Evolutionary conservation across 768 basidiomycete species (phyloP).

Genomic region (Boletus vermiculosoides): DNA sequence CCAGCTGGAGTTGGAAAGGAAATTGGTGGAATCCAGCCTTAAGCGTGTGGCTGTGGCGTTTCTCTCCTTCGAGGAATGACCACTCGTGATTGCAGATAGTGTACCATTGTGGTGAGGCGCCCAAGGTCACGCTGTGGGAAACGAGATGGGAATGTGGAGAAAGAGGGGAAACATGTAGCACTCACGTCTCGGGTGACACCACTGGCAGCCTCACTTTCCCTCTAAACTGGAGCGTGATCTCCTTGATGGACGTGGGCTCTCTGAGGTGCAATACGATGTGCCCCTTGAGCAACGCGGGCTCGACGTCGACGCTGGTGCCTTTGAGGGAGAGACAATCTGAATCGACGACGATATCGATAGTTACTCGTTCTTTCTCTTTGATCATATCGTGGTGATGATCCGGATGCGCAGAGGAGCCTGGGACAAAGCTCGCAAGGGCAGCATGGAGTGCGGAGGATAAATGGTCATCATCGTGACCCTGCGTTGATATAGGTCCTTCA

Average conservation of each 20-base stretch:
- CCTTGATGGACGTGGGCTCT: slow-evolving; percentile 81
- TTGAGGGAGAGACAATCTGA: slow-evolving; percentile 67
- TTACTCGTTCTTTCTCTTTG: slow-evolving; percentile 47
- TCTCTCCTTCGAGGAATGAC: slow-evolving; percentile 88
- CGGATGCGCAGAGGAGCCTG: slow-evolving; percentile 20
- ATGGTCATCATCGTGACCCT: slow-evolving; percentile 33
- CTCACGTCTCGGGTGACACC: slow-evolving; percentile 57
- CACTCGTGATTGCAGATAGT: slow-evolving; percentile 81
- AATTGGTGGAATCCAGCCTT: slow-evolving; percentile 95
- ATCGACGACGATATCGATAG: slow-evolving; percentile 76
- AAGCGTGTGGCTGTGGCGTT: slow-evolving; percentile 77
- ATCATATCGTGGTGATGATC: slow-evolving; percentile 39
- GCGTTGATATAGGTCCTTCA: slow-evolving; percentile 23
- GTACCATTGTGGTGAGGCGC: slow-evolving; percentile 48
- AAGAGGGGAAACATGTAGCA: slow-evolving; percentile 16
- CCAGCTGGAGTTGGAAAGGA: slow-evolving; percentile 86
- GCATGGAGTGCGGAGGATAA: slow-evolving; percentile 40
- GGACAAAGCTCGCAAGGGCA: slow-evolving; percentile 33
- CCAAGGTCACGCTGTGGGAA: slow-evolving; percentile 18
- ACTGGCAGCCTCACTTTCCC: slow-evolving; percentile 78
- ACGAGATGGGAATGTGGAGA: not conserved
- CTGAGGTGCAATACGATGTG: slow-evolving; percentile 75
- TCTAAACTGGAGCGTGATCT: slow-evolving; percentile 79
- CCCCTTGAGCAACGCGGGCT: slow-evolving; percentile 79
- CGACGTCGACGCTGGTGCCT: slow-evolving; percentile 80